Evolutionary conservation across 2,329 filamentous ascomycete species (phyloP), one percentile per base, ranked within the genome.

Genomic region (Colletotrichum simmondsii): DNA sequence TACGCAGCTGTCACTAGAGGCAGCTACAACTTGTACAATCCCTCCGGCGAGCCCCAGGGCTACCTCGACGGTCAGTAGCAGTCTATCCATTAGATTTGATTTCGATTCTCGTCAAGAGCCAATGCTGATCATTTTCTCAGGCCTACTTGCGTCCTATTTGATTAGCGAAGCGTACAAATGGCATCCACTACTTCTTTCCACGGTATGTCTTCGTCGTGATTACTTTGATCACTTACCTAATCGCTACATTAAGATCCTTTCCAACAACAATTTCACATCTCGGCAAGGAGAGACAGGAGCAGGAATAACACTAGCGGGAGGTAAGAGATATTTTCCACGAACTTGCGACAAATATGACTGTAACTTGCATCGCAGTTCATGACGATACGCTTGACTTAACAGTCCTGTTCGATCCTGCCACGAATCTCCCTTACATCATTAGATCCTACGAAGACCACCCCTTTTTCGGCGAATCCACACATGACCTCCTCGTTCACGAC

Each of bases 401-500:
- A 5, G 32, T 61, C 10, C 37, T 68, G 16, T 46, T 61, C 26
- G 24, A 71, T 14, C 60, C 65, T 37, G 35, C 37, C 12, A 72
- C 32, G 14, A 28, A 37, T 37, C 53, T 68, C 3, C 72, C 68
- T 10, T 71, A 68, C 37, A 46, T 68, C 10, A 59, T 74, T 5
- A 68, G 72, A 4, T 54, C 72, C 3, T 72, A 72, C 30, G 72
- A 74, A 60, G 35, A 72, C 32, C 73, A 61, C 32, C 65, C 54
- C 12, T 70, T 76, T 19, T 70, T 75, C 16, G 75, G 75, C 24
- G 32, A 16, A 52, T 72, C 68, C 0, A 71, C 68, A 19, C 68
- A 59, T 8, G 75, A 76, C 30, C 58, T 75, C 5, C 57, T 66
- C 11, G 67, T 75, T n/a, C 65, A 64, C 24, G 62, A 74, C 58